Percentiles rank a stretch among this genome's conserved stretches.
These are phyloP conservation scores for Sugiyamaella novakii DNA, from an alignment of 1,139 yeast species.

Conservation along the genomic window DNA sequence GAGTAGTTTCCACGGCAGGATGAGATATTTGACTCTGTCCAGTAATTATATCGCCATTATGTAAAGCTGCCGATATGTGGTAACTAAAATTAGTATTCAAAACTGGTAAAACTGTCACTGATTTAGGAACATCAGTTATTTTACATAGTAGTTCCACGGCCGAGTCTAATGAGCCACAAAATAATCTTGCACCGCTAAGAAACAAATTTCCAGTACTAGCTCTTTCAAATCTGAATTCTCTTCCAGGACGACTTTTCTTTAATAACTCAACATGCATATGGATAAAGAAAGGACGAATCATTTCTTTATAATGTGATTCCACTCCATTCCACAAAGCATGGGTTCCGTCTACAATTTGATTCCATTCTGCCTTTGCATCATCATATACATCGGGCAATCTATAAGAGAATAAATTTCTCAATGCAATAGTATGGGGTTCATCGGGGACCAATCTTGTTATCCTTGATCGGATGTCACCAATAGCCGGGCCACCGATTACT, in stretches of 20 bases:
- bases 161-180: conserved; percentile 81
- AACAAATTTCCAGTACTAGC: conserved; percentile 88
- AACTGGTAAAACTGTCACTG: conserved; percentile 71
- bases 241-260: conserved; percentile 61
- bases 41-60: conserved; percentile 71
- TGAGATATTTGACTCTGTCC: conserved; percentile 97
- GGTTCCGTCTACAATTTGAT: conserved; percentile 72
- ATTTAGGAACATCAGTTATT: conserved; percentile 62
- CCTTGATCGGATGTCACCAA: conserved; percentile 87
- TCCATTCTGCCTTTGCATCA: conserved; percentile 73
- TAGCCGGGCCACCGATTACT: conserved; percentile 92
- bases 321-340: conserved; percentile 69
- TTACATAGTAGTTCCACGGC: conserved; percentile 76
- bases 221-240: conserved; percentile 65
- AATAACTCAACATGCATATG: conserved; percentile 78
- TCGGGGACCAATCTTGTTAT: conserved; percentile 69
- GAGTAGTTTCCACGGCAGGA: conserved; percentile 48
- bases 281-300: conserved; percentile 73
- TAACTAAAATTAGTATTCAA: conserved; percentile 82
- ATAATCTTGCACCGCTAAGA: conserved; percentile 76
- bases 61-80: conserved; percentile 77
- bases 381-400: conserved; percentile 58
- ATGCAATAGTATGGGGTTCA: conserved; percentile 42
- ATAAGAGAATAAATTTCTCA: conserved; percentile 53
- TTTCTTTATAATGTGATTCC: conserved; percentile 66